These are phyloP conservation scores for Boletus vermiculosoides DNA, from an alignment of 768 basidiomycete species.

Conservation along the genomic window DNA sequence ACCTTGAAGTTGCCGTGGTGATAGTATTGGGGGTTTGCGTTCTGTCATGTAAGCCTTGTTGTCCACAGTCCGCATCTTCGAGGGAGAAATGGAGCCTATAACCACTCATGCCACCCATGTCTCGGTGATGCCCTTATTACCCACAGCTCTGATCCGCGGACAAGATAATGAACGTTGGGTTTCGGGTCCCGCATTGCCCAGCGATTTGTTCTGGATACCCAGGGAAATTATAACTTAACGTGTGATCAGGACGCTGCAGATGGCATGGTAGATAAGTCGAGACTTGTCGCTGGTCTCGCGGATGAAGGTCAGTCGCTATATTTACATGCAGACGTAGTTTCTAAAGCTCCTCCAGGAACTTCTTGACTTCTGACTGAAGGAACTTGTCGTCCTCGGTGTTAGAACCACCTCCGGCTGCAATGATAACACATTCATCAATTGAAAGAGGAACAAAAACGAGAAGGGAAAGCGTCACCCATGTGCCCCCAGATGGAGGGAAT, in stretches of 20 bases:
- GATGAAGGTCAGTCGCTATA: background rate
- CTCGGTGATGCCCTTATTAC: background rate
- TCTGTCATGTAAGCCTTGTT: too few species aligned
- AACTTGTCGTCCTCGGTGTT: constrained; percentile 42
- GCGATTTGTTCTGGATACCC: background rate
- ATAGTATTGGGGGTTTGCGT: too few species aligned
- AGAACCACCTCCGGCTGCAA: constrained; percentile 44
- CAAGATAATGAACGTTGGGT: background rate
- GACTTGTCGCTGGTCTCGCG: background rate
- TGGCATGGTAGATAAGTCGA: background rate
- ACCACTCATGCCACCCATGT: background rate
- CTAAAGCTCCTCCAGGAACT: constrained; percentile 42
- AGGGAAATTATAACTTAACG: background rate
- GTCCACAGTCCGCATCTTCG: too few species aligned
- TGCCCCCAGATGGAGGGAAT: constrained; percentile 61
- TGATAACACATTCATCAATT: background rate
- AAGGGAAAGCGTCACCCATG: constrained; percentile 36
- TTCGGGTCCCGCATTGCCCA: background rate
- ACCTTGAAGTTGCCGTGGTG: too few species aligned
- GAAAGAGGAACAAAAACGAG: background rate
- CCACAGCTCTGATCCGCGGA: background rate
- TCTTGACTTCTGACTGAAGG: constrained; percentile 41
- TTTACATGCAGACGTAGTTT: background rate
- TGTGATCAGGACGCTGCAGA: background rate
- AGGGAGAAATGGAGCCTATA: too few species aligned